These are phyloP conservation scores for Podospora comata DNA, from an alignment of 495 filamentous ascomycete genomes.

Conservation along the genomic window DNA sequence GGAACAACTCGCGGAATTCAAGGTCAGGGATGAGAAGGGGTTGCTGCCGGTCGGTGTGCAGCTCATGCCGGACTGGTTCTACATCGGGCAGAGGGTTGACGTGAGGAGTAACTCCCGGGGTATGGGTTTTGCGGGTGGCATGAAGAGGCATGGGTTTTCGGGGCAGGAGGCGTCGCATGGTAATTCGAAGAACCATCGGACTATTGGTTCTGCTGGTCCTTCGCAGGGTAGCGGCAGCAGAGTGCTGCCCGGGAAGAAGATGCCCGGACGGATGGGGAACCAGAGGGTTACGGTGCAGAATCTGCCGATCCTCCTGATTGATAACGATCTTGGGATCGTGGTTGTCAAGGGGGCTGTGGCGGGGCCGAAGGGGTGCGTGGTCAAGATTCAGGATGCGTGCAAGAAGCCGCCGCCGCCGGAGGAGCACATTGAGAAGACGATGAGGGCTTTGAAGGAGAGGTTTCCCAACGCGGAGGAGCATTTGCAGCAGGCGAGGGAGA, in stretches of 20 bases:
- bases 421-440: slow-evolving; percentile 40
- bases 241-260: slow-evolving; percentile 93
- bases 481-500: slow-evolving; percentile 38
- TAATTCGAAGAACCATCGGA: slow-evolving; percentile 85
- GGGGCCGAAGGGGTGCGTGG: slow-evolving; percentile 77
- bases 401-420: slow-evolving; percentile 80
- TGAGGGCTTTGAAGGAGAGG: slow-evolving; percentile 36
- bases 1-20: slow-evolving; percentile 77
- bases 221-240: slow-evolving; percentile 88
- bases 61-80: slow-evolving; percentile 81
- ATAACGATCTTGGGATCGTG: slow-evolving; percentile 78
- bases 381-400: slow-evolving; percentile 85
- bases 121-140: slow-evolving; percentile 92
- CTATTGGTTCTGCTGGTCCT: slow-evolving; percentile 81
- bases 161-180: slow-evolving; percentile 93
- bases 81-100: slow-evolving; percentile 87
- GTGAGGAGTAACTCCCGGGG: slow-evolving; percentile 72
- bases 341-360: slow-evolving; percentile 81
- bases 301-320: slow-evolving; percentile 80
- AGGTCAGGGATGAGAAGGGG: slow-evolving; percentile 71
- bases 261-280: slow-evolving; percentile 93
- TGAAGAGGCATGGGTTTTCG: slow-evolving; percentile 87
- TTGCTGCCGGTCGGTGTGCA: slow-evolving; percentile 67
- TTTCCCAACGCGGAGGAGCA: slow-evolving; percentile 37
- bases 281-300: slow-evolving; percentile 85